Evolutionary conservation across 805 yeast species (phyloP).

Genomic region (Aciculoconidium aculeatum): DNA sequence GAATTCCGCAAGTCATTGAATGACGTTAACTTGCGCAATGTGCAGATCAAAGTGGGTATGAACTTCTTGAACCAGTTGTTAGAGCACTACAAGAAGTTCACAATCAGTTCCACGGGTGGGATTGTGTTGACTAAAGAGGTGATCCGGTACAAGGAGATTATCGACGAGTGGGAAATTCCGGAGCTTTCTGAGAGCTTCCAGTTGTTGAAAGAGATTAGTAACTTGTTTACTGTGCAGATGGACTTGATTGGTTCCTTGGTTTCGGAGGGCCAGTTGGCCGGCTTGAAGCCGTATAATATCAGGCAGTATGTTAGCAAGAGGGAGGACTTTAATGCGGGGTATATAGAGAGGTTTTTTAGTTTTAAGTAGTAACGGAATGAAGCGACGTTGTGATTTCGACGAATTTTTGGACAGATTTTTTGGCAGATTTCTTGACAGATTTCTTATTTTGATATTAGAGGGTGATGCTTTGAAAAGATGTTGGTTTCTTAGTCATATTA

Average conservation of each 20-base stretch:
- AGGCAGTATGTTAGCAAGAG: slow-evolving; percentile 64
- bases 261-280: slow-evolving; percentile 72
- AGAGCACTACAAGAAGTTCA: slow-evolving; percentile 68
- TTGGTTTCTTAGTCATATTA: too few relatives aligned
- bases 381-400: too few relatives aligned
- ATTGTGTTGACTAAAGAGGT: slow-evolving; percentile 76
- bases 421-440: too few relatives aligned
- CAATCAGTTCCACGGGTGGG: slow-evolving; percentile 79
- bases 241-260: slow-evolving; percentile 71
- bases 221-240: slow-evolving; percentile 79
- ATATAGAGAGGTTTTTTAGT: slow-evolving; percentile 41
- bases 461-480: too few relatives aligned
- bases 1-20: slow-evolving; percentile 33
- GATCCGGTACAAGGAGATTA: slow-evolving; percentile 62
- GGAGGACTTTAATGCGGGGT: slow-evolving; percentile 59
- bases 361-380: slow-evolving; percentile 16
- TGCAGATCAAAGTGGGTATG: slow-evolving; percentile 53
- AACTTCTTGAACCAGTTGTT: slow-evolving; percentile 53
- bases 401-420: too few relatives aligned
- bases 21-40: slow-evolving; percentile 41
- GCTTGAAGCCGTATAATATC: slow-evolving; percentile 55
- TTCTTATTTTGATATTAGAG: too few relatives aligned
- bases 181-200: slow-evolving; percentile 59
- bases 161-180: slow-evolving; percentile 62
- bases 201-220: slow-evolving; percentile 74